Evolutionary conservation across 1,284 basidiomycete genomes (phyloP), one percentile per base, ranked within the genome.

Genomic region (Tilletia horrida): DNA sequence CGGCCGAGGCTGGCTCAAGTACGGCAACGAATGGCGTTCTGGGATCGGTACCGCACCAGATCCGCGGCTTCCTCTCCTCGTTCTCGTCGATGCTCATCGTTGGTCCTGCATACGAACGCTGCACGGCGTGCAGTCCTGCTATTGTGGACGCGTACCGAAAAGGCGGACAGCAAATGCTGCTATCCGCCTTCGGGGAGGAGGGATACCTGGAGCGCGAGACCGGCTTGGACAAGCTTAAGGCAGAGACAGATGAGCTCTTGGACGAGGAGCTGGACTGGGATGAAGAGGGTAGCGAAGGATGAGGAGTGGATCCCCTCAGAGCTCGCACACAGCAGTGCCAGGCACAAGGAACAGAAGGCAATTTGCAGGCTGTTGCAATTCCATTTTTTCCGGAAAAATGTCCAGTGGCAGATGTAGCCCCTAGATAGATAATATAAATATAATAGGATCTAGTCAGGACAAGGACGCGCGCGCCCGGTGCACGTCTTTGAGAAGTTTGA

Each of bases 21-120:
- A 11, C 55, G n/a, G 4, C 44, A 45, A 23, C 27, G 25, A 40
- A 66, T 44, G 48, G 64, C 57, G 84, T 81, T 0, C 86, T 97
- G 0, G 94, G 94, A 0, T 84, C 89, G 2, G 90, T 97, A 0
- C 95, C 95, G 0, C 96, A 98, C 81, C 95, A 97, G 80, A 84
- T 98, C 4, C 88, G 96, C 0, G 96, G 94, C 0, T 92, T 89
- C 84, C 85, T 98, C 9, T 87, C 88, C 3, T 89, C 91, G 69
- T 98, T 96, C 85, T 86, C 88, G 62, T 93, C 88, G 48, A 84
- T 95, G 73, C 87, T 88, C 40, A 88, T 98, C 65, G 88, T 89
- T 0, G 95, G 93, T 0, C 87, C 89, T 1, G 91, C 93, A 0
- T 98, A 91, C 80, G 87, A 90, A 66, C 85, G 86, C 59, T 98